Percentiles rank a stretch among this genome's conserved stretches.
Conservation (phyloP, 768 basidiomycete species). For the Phylloporus sp. region DNA sequence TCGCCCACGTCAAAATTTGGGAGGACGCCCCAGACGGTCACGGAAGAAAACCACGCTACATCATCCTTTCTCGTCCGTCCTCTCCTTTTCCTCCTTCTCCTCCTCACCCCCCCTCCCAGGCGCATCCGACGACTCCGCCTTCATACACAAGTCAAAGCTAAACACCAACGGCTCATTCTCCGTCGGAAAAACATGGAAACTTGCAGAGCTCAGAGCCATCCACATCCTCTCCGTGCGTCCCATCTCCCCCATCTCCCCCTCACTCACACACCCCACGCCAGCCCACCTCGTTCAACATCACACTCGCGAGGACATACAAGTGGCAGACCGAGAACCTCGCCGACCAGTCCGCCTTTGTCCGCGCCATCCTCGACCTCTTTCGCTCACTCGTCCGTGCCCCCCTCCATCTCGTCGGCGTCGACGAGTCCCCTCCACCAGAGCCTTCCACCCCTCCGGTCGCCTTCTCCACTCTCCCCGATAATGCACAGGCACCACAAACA, state of each 20-base stretch:
- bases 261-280: constrained; percentile 27
- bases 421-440: constrained; percentile 29
- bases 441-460: constrained; percentile 2
- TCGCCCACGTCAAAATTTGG: constrained; percentile 89
- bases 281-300: constrained; percentile 71
- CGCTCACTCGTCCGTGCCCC: constrained; percentile 41
- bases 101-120: constrained; percentile 36
- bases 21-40: constrained; percentile 77
- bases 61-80: constrained; percentile 84
- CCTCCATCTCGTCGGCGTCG: constrained; percentile 57
- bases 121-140: constrained; percentile 55
- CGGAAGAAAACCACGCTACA: constrained; percentile 81
- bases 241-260: neutral
- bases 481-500: constrained; percentile 20
- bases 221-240: constrained; percentile 70
- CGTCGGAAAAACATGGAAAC: constrained; percentile 93
- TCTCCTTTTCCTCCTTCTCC: neutral
- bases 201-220: constrained; percentile 75
- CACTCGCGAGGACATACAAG: constrained; percentile 81
- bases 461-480: constrained; percentile 12
- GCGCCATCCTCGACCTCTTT: constrained; percentile 59
- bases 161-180: constrained; percentile 94
- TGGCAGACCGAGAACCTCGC: constrained; percentile 77
- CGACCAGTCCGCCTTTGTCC: constrained; percentile 74
- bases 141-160: constrained; percentile 94